Percentiles rank a stretch among this genome's conserved stretches.
Evolutionary conservation across 345 rosid genomes (phyloP).

Genomic region (Syzygium aqueum): DNA sequence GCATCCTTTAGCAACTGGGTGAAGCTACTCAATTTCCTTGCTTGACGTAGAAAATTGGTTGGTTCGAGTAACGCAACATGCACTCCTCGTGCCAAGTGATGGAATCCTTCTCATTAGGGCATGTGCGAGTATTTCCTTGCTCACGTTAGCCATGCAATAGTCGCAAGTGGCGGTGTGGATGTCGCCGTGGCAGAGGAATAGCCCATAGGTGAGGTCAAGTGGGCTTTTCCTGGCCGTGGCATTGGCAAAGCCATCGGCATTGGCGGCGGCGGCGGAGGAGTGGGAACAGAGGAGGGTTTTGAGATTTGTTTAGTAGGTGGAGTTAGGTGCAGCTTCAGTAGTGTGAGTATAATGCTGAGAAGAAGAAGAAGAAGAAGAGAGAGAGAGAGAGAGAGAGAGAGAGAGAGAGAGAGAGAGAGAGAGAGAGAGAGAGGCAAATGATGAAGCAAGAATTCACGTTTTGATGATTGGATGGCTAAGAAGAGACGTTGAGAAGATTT

Average conservation of each 20-base stretch:
- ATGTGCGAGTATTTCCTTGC: neutral
- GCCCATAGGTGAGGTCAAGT: constrained; percentile 4
- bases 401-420: too few species aligned
- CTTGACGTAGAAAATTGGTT: too few species aligned
- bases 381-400: too few species aligned
- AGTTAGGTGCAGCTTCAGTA: too few species aligned
- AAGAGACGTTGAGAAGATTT: neutral
- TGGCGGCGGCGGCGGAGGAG: constrained; percentile 8
- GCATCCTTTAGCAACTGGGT: neutral
- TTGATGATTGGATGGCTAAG: neutral
- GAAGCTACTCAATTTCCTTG: neutral
- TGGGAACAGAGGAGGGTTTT: constrained; percentile 4
- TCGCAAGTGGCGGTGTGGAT: neutral
- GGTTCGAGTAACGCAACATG: too few species aligned
- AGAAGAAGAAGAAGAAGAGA: too few species aligned
- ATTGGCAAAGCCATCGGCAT: constrained; percentile 5
- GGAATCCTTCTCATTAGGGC: neutral
- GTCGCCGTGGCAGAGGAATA: constrained; percentile 31
- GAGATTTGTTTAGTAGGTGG: too few species aligned
- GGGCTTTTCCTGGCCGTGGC: constrained; percentile 1
- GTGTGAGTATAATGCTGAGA: too few species aligned
- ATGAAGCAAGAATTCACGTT: neutral
- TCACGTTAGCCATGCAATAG: constrained; percentile 10
- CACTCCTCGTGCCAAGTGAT: too few species aligned
- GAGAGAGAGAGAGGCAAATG: too few species aligned